Percentiles rank a stretch among this genome's conserved stretches.
These are phyloP conservation scores for Borovskyia barvae DNA, from an alignment of 208 protist species.

Conservation along the genomic window DNA sequence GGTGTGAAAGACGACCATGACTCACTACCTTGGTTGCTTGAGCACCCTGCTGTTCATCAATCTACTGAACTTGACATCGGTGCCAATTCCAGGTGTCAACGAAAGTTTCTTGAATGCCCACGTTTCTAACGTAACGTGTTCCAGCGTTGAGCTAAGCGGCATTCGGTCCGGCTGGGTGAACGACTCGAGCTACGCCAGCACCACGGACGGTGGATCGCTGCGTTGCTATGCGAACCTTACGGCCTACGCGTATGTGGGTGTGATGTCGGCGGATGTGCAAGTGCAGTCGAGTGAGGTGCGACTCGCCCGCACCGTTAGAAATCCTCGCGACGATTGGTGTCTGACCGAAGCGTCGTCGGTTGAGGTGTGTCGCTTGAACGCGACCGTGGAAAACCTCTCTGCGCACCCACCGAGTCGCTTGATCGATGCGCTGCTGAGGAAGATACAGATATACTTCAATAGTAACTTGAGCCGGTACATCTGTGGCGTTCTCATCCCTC, in stretches of 20 bases:
- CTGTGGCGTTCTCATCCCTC: slow-evolving; percentile 11
- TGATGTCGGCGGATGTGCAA: slow-evolving; percentile 4
- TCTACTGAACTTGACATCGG: slow-evolving; percentile 20
- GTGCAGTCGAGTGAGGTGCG: slow-evolving; percentile 4
- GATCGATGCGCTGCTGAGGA: slow-evolving; percentile 1
- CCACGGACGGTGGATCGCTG: slow-evolving; percentile 14
- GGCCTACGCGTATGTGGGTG: slow-evolving; percentile 10
- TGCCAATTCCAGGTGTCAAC: slow-evolving; percentile 26
- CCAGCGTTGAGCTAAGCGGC: slow-evolving; percentile 5
- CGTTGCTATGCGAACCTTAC: slow-evolving; percentile 18
- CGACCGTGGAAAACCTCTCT: not conserved
- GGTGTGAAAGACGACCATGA: not conserved
- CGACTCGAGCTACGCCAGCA: not conserved
- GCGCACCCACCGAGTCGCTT: slow-evolving; percentile 10
- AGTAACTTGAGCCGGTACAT: not conserved
- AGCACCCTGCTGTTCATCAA: slow-evolving; percentile 19
- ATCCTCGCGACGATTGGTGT: slow-evolving; percentile 1
- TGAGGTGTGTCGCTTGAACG: slow-evolving; percentile 18
- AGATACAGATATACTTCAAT: not conserved
- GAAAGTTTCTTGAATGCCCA: slow-evolving; percentile 17
- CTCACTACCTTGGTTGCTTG: not conserved
- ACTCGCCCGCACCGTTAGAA: not conserved
- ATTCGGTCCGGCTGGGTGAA: not conserved
- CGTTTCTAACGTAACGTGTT: slow-evolving; percentile 42
- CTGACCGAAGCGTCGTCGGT: not conserved